Base-by-base conservation (phyloP, 208 protist genomes). In the Kentomonas sorsogonicus region DNA sequence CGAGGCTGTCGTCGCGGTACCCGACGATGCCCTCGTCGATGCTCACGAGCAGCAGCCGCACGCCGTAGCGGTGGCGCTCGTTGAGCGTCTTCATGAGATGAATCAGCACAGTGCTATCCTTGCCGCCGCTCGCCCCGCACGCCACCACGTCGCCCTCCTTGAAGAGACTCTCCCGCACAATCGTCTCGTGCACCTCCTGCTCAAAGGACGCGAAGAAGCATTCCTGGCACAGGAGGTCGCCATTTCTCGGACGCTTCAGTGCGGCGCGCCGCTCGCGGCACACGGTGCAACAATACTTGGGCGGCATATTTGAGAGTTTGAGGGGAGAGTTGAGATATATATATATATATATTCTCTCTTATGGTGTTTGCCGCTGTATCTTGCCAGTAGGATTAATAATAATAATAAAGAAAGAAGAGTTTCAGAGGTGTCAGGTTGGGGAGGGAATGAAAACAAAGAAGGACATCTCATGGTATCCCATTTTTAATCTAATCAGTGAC, bases 1-100 rank as follows among this genome's bases (percentile, higher is more conserved):
- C 86, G 3, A 99, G 82, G 53, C 97, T 99, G 53, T 98, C 91
- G 65, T 99, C 97, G 53, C 98, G 86, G 65, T 99, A 99, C 20
- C 97, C 97, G 5, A 76, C 71, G 61, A 99, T 99, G 39, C 98
- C 98, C 67, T 99, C 98, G 66, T 99, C 97, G 51, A 99, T 89
- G 57, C 95, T 98, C 26, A 99, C 79, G 6, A 99, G 69, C 30
- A 91, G 74, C 33, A 99, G 60, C 29, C 95, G 68, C 20, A 98
- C 62, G 27, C 92, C 93, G 58, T 98, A 98, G 25, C 87, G 60
- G 67, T 99, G 60, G 11, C 84, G 83, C 20, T 83, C 73, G 63
- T 99, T 98, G 13, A 99, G 77, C 0, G 74, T 60, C 43, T 72
- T 74, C 63, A 99, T 63, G 6, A 99, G 77, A 63, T 99, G 83